Base-by-base conservation (phyloP, 768 basidiomycete genomes). In the Mycena indigotica region DNA sequence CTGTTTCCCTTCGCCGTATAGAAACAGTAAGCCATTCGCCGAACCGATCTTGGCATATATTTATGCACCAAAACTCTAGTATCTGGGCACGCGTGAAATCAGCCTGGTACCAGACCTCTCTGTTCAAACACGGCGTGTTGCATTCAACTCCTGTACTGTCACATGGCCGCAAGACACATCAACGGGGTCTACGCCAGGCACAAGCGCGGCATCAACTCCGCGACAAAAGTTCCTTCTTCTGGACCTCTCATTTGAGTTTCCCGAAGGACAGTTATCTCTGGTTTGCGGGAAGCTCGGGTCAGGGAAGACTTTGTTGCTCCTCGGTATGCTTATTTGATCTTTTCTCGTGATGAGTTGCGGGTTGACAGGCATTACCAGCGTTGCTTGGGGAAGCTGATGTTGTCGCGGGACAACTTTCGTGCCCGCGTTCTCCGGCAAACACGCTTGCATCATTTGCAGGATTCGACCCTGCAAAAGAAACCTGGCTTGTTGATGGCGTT, bases 251-350 rank as follows among this genome's bases (percentile, higher is more conserved):
- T 70, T 95, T 16, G 78, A 82, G 35, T 94, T 97, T 73, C 94
- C 94, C 0, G 70, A 75, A 6, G 91, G 90, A n/a, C 83, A 90
- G 70, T 75, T 96, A 28, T 87, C 90, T 1, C 77, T 97, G 13
- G 81, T 97, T 16, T 95, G 93, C 65, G 95, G 95, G 2, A 91
- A 93, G 67, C 78, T 96, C 6, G 94, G 93, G 3, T 89, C 89
- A 16, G 94, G 95, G 25, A 97, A 96, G 75, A 91, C 93, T 0
- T 73, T 97, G 5, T 68, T 96, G 24, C 73, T 95, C 16, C 77
- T 89, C 28, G 81, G 89, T 82, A 61, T 17, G 67, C n/a, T n/a
- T n/a, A n/a, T n/a, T 67, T 26, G 8, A 12, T 13, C 13, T 13
- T 26, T 48, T 24, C 25, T n/a, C 46, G 46, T 48, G 6, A 26